Base-by-base conservation (phyloP, 1,284 basidiomycete species). In the Calocybe gambosa region DNA sequence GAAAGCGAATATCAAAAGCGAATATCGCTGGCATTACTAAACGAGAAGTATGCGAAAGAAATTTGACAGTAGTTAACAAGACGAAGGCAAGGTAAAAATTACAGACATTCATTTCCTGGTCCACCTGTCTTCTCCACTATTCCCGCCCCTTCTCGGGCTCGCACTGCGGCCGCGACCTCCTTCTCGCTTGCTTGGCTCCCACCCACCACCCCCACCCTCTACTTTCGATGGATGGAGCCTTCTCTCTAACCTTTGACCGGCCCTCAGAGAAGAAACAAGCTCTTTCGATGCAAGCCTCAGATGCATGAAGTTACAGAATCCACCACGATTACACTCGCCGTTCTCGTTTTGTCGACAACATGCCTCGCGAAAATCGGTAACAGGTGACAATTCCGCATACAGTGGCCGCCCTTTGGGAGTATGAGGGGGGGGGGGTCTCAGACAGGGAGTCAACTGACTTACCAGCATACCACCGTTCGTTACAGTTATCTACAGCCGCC, bases 231-330 rank as follows among this genome's bases (percentile, higher is more conserved):
- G 88, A 58, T 90, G 76, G 26, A 86, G 57, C 50, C 84, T 79
- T 44, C 93, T 73, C 55, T 95, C 92, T 18, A 94, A 56, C 39
- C 89, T 73, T 63, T 97, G 93, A 23, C 91, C 89, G 41, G 82
- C 81, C 23, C 85, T 80, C 43, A 97, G 70, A 13, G 85, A 82
- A 35, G 77, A 79, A 1, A 93, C 85, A 6, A 95, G 78, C 4
- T 87, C 80, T 59, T 85, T 83, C 31, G 89, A 88, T 20, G 92
- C 89, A 31, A 93, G 78, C 20, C 91, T 82, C 20, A 98, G 72
- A 70, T 99, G 95, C 93, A 98, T 97, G 63, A 99, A 99, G 68
- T 99, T 99, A 71, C 95, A 99, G 70, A 97, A 94, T 1, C 93
- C 93, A 43, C 93, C 93, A 43, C 93, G 82, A 60, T 93, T 93